Percentiles rank a stretch among this genome's conserved stretches.
Conservation (phyloP, 2,329 filamentous ascomycete species). For the Phyllosticta ampelicida region DNA sequence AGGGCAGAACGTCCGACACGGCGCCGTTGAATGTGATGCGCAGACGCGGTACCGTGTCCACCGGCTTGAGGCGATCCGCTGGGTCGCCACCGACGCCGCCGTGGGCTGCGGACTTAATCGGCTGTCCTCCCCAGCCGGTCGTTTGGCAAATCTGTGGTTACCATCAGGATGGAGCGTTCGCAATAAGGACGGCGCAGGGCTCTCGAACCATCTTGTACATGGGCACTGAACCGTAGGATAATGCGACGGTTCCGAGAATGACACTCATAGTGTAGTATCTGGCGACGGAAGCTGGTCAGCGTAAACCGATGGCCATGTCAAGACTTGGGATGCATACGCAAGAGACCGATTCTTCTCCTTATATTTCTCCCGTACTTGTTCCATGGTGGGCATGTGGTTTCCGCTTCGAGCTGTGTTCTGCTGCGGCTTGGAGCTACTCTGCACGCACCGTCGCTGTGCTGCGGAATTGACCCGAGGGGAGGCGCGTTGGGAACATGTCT, state of each 20-base stretch:
- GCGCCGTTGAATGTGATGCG: slow-evolving; percentile 94
- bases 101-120: slow-evolving; percentile 69
- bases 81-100: slow-evolving; percentile 47
- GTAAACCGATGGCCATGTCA: background rate
- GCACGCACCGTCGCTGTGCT: slow-evolving; percentile 21
- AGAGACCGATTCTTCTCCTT: slow-evolving; percentile 57
- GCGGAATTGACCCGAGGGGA: slow-evolving; percentile 13
- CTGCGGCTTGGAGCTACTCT: slow-evolving; percentile 19
- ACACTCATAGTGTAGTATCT: slow-evolving; percentile 68
- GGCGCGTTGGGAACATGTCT: slow-evolving; percentile 23
- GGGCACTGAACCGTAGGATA: slow-evolving; percentile 75
- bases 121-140: slow-evolving; percentile 86
- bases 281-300: background rate
- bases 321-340: slow-evolving; percentile 35
- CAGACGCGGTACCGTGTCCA: slow-evolving; percentile 71
- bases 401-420: slow-evolving; percentile 17
- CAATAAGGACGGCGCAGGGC: background rate
- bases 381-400: slow-evolving; percentile 45
- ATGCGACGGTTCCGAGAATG: slow-evolving; percentile 66
- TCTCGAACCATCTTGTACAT: slow-evolving; percentile 72
- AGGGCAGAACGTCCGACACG: slow-evolving; percentile 87
- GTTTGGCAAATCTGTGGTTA: slow-evolving; percentile 61
- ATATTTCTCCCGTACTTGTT: slow-evolving; percentile 53
- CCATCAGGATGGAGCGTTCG: background rate
- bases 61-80: slow-evolving; percentile 66